A percentile compares a stretch with the other conserved stretches of the same genome.
phyloP scores from a whole-genome alignment of 768 basidiomycete species.

The Russula sp. region DNA sequence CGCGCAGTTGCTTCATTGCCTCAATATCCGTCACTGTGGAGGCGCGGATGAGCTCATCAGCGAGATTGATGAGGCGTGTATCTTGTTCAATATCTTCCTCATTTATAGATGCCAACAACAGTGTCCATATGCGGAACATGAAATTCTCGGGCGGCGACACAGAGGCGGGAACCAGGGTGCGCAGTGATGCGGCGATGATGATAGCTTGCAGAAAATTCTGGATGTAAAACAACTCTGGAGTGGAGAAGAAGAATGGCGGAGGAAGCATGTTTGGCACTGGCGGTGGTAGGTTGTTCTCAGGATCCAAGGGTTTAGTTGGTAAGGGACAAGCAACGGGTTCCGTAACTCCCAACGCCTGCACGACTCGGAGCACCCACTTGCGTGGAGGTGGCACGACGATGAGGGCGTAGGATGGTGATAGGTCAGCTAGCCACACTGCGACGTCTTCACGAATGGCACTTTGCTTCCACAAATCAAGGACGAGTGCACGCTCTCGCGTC shows the following conservation, averaged over 20 bases:
- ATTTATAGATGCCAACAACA: slow-evolving; percentile 57
- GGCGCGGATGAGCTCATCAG: slow-evolving; percentile 67
- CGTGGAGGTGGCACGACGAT: slow-evolving; percentile 29
- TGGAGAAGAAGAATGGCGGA: slow-evolving; percentile 61
- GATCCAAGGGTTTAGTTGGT: slow-evolving; percentile 28
- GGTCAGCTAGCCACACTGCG: slow-evolving; percentile 32
- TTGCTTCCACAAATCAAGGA: slow-evolving; percentile 50
- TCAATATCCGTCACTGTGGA: slow-evolving; percentile 44
- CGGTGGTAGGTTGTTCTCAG: slow-evolving; percentile 10
- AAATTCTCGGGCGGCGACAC: slow-evolving; percentile 40
- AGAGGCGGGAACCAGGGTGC: slow-evolving; percentile 47
- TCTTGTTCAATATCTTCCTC: slow-evolving; percentile 38
- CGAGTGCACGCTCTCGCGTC: slow-evolving; percentile 50
- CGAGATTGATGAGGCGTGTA: slow-evolving; percentile 64
- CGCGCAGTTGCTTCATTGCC: slow-evolving; percentile 50
- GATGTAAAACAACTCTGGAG: slow-evolving; percentile 51
- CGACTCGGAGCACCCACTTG: slow-evolving; percentile 49
- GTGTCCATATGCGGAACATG: slow-evolving; percentile 60
- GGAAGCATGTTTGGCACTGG: slow-evolving; percentile 49
- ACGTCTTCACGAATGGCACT: slow-evolving; percentile 36
- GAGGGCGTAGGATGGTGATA: slow-evolving; percentile 15
- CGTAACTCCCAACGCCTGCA: slow-evolving; percentile 47
- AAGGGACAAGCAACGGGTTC: slow-evolving; percentile 38
- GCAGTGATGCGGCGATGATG: slow-evolving; percentile 59
- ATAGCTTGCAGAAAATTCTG: slow-evolving; percentile 74